phyloP scores from a whole-genome alignment of 345 rosid species.

The Acer yangbiense region DNA sequence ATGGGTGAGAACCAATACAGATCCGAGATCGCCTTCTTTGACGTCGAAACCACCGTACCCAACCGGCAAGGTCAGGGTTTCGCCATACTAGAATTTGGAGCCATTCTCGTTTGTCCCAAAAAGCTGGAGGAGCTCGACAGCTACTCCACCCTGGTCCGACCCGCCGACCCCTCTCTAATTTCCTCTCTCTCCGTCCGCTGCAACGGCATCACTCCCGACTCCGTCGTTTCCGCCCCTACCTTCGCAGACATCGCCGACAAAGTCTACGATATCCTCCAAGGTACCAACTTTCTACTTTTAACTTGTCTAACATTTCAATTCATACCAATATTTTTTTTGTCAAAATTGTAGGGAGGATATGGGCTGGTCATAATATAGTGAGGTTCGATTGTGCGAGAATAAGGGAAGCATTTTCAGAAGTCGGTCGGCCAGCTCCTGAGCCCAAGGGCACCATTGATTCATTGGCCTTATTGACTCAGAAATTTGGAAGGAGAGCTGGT shows the following conservation, averaged over 20 bases:
- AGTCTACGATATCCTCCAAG: conserved; percentile 76
- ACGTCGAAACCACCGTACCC: conserved; percentile 83
- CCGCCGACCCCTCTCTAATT: conserved; percentile 61
- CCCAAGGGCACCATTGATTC: conserved; percentile 82
- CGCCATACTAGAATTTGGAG: conserved; percentile 81
- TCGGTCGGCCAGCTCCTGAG: conserved; percentile 70
- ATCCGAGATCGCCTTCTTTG: conserved; percentile 87
- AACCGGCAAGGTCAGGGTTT: conserved; percentile 58
- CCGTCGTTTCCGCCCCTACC: conserved; percentile 59
- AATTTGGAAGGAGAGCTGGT: conserved; percentile 91
- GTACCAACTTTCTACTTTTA: conserved; percentile 26
- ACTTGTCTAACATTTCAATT: not conserved
- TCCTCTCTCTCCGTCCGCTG: conserved; percentile 56
- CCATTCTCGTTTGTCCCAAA: conserved; percentile 82
- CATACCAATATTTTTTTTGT: not conserved
- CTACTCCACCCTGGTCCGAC: conserved; percentile 81
- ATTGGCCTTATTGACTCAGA: conserved; percentile 66
- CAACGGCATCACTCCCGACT: conserved; percentile 67
- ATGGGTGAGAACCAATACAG: conserved; percentile 44
- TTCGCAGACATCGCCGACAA: conserved; percentile 72
- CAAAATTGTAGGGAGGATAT: conserved; percentile 64
- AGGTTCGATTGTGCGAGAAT: conserved; percentile 86
- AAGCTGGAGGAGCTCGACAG: conserved; percentile 65
- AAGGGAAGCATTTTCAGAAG: conserved; percentile 74
- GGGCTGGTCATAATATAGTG: conserved; percentile 95